Evolutionary conservation across 345 rosid genomes (phyloP), one percentile per base, ranked within the genome.

Genomic region (Bretschneidera sinensis): DNA sequence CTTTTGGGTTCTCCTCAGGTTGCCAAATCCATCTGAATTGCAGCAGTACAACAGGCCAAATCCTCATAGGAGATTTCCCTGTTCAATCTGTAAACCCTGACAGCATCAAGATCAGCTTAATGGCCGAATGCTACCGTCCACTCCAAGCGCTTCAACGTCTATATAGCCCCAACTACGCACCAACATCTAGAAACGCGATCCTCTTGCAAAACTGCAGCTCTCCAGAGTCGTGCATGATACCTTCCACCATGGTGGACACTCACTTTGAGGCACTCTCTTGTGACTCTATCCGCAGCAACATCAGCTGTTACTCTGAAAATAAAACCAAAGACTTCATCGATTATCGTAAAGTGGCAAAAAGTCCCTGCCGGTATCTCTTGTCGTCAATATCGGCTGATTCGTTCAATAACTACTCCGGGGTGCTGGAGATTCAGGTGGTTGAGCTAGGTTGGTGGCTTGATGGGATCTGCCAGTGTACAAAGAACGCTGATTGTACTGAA

Each of bases 371-470:
- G 71, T 65, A 68, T 60, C 73, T 85, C 48, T 25, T 81, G 65
- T 81, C 96, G 11, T 75, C 91, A 5, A 78, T 86, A 34, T 71
- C 81, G 8, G 66, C 75, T 0, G 78, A 51, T 48, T 8, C 47
- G 33, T 49, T 24, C 19, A 43, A 48, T n/a, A 56, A n/a, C n/a
- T n/a, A 24, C 39, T 25, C 65, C 5, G 75, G 71, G 19, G 65
- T 75, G 43, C 57, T 74, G 55, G 80, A 71, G 34, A 21, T 84
- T 50, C 70, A 71, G 71, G 65, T 60, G 58, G 54, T 83, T 33
- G 78, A 78, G 78, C 64, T 86, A 8, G 69, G 17, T 4, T 89
- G 92, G 91, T 89, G 92, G 96, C 59, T 84, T 23, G 53, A 64
- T n/a, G 91, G 85, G 5, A 14, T 24, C 1, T 85, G 94, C 63